Evolutionary conservation across 768 basidiomycete species (phyloP), one percentile per base, ranked within the genome.

Genomic region (Phaffia tasmanica): DNA sequence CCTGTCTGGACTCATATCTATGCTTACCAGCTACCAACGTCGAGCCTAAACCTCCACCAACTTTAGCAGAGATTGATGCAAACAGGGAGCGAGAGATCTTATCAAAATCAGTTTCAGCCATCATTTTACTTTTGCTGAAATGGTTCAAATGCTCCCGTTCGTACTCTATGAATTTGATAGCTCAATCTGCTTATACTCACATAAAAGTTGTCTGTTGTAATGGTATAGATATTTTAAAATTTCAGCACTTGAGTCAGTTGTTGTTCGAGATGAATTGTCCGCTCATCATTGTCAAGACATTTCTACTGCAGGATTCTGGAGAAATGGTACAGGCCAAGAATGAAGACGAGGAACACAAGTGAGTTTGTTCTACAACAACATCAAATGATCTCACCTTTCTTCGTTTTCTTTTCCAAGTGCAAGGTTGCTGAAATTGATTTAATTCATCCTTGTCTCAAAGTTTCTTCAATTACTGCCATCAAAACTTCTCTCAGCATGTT

Each of bases 71-170:
- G 71, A 84, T 89, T 58, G 95, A 99, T 74, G 86, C 93, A 35
- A 86, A 85, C 29, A 84, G 95, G 15, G 94, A 98, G 77, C 88
- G 94, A 49, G 95, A 99, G 77, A 93, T 99, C 71, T 95, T 89
- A 0, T 90, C 89, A 15, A 99, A 99, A 75, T 92, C 92, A 0
- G 89, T 95, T 4, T 97, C 95, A 18, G 94, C 92, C 1, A 95
- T 98, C 65, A 76, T 99, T 30, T 77, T 98, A 6, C 79, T 97
- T 48, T 83, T 88, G 1, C 76, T 99, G 71, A 95, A 98, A 75
- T 99, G 95, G 95, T 94, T 97, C 81, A 98, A 98, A 77, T 88
- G 88, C 27, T 97, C 94, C 60, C 95, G 94, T 97, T 71, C 76
- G 91, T 81, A 14, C 7, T 57, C 35, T 23, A 63, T 14, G 18